Percentiles rank a stretch among this genome's conserved stretches.
Evolutionary conservation across 1,139 yeast genomes (phyloP).

Genomic region (Geotrichum candidum): DNA sequence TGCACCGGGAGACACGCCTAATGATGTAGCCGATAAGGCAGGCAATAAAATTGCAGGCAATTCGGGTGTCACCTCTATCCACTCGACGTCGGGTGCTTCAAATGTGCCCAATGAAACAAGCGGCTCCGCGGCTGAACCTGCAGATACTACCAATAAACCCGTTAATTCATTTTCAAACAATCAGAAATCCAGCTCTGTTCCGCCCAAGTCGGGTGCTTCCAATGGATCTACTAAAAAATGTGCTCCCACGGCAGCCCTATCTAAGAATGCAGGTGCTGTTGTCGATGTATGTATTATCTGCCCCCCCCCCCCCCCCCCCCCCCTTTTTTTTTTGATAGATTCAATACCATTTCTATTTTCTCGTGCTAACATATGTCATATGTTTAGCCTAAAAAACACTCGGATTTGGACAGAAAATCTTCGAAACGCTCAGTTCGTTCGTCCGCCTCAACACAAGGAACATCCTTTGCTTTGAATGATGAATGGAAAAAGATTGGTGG

Average conservation of each 20-base stretch:
- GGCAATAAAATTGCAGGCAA: neutral
- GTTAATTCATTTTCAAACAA: no score
- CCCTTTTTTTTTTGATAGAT: neutral
- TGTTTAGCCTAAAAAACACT: neutral
- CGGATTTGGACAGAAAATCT: neutral
- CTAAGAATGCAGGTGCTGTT: no score
- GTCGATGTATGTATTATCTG: no score
- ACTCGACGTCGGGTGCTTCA: neutral
- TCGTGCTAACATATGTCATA: neutral
- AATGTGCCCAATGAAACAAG: constrained; percentile 27
- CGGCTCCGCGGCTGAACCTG: constrained; percentile 26
- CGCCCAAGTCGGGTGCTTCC: no score
- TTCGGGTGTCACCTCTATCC: neutral
- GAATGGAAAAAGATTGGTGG: constrained; percentile 96
- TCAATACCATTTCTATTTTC: neutral
- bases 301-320: no score
- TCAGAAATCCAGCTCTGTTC: no score
- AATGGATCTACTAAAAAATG: no score
- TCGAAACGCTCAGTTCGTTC: neutral
- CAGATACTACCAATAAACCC: constrained; percentile 18
- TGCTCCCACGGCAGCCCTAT: no score
- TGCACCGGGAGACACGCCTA: neutral
- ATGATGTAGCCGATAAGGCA: neutral
- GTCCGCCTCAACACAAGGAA: neutral
- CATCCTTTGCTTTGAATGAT: constrained; percentile 28